A percentile compares a stretch with the other conserved stretches of the same genome.
phyloP scores from a whole-genome alignment of 179 eudicot genomes.

The Camellia oleifera region DNA sequence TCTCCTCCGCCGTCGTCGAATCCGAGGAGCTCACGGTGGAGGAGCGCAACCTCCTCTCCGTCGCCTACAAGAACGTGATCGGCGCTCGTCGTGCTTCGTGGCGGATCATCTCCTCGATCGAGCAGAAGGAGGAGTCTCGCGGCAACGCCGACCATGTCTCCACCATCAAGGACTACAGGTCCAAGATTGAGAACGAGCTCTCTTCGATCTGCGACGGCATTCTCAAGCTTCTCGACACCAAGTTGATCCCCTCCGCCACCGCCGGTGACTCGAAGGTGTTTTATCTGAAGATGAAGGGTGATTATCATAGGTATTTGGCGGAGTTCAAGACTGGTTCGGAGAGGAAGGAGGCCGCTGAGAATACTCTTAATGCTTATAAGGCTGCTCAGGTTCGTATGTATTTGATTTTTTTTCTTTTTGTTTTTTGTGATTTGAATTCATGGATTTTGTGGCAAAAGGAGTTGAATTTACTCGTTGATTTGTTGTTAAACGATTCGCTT shows the following conservation, averaged over 20 bases:
- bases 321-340: constrained; percentile 19
- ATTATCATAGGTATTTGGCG: constrained; percentile 21
- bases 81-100: constrained; percentile 53
- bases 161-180: constrained; percentile 14
- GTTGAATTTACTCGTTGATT: not conserved
- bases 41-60: constrained; percentile 53
- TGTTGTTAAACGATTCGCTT: not conserved
- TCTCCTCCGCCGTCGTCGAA: constrained; percentile 9
- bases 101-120: constrained; percentile 50
- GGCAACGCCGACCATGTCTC: constrained; percentile 20
- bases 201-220: constrained; percentile 32
- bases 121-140: constrained; percentile 52
- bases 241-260: constrained; percentile 31
- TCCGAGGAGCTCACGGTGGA: constrained; percentile 43
- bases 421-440: not conserved
- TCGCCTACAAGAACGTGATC: constrained; percentile 62
- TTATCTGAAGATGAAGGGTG: constrained; percentile 26
- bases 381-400: constrained; percentile 15
- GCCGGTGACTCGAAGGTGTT: constrained; percentile 44
- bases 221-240: constrained; percentile 33
- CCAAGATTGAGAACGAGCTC: constrained; percentile 23
- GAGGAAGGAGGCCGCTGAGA: constrained; percentile 26
- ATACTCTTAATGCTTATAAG: constrained; percentile 20
- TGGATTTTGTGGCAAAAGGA: not conserved
- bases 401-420: not conserved